Evolutionary conservation across 371 early-diverging fungal genomes (phyloP).

Genomic region (Rhizomucor miehei): DNA sequence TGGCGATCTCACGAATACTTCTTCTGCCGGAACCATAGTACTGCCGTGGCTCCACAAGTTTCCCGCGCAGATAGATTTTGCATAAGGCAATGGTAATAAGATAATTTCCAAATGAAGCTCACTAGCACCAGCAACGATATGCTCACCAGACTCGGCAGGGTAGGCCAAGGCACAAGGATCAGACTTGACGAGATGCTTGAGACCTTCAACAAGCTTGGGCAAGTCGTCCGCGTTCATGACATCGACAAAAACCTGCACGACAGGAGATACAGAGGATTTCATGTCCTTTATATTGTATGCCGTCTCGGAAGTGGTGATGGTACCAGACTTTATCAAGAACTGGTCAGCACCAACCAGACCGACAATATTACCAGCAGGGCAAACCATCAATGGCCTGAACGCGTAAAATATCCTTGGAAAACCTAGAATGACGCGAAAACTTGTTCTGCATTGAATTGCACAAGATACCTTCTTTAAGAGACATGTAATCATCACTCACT

Average conservation of each 20-base stretch:
- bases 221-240: slow-evolving; percentile 97
- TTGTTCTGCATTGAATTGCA: too few relatives aligned
- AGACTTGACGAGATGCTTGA: slow-evolving; percentile 98
- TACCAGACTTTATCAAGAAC: slow-evolving; percentile 99
- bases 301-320: slow-evolving; percentile 90
- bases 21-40: too few relatives aligned
- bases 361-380: slow-evolving; percentile 99
- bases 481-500: too few relatives aligned
- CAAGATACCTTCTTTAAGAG: too few relatives aligned
- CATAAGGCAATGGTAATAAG: too few relatives aligned
- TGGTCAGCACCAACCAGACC: slow-evolving; percentile 99
- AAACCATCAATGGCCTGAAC: slow-evolving; percentile 98
- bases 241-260: slow-evolving; percentile 97
- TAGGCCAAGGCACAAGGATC: slow-evolving; percentile 97
- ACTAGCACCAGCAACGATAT: slow-evolving; percentile 99
- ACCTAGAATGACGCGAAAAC: too few relatives aligned
- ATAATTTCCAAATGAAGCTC: slow-evolving; percentile 99
- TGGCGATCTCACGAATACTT: too few relatives aligned
- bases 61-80: too few relatives aligned
- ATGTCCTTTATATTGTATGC: slow-evolving; percentile 99
- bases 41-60: too few relatives aligned
- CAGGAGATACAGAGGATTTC: slow-evolving; percentile 99
- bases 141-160: slow-evolving; percentile 96
- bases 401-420: too few relatives aligned
- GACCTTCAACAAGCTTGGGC: slow-evolving; percentile 99